Evolutionary conservation across 352 stramenopile genomes (phyloP).

Genomic region (Pythium vanterpoolii): DNA sequence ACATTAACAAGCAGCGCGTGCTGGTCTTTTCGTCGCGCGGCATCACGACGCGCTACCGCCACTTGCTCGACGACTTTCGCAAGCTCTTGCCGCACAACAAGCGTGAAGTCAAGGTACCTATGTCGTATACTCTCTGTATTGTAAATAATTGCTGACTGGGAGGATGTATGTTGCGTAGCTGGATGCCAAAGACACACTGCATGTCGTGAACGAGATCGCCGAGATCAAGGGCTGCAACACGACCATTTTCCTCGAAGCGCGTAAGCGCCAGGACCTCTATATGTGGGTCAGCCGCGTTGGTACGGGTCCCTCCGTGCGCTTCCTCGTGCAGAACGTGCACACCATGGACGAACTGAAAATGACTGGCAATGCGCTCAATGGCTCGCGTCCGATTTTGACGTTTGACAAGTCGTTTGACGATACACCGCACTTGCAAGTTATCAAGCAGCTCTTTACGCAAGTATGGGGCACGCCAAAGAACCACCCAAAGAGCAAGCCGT

Average conservation of each 20-base stretch:
- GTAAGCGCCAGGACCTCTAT: conserved; percentile 98
- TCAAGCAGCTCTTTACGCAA: conserved; percentile 97
- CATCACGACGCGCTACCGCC: conserved; percentile 94
- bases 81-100: conserved; percentile 99
- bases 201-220: conserved; percentile 98
- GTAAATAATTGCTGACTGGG: background rate
- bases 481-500: conserved; percentile 99
- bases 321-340: conserved; percentile 99
- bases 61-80: conserved; percentile 98
- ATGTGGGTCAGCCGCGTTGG: conserved; percentile 96
- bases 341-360: conserved; percentile 99
- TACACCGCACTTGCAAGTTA: conserved; percentile 90
- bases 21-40: conserved; percentile 91
- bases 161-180: conserved; percentile 35
- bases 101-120: conserved; percentile 93
- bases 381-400: conserved; percentile 95
- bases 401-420: conserved; percentile 96
- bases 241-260: conserved; percentile 95
- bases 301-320: conserved; percentile 96
- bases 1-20: conserved; percentile 92
- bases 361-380: conserved; percentile 98
- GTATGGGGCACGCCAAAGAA: conserved; percentile 95
- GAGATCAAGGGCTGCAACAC: conserved; percentile 98
- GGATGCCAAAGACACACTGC: conserved; percentile 92
- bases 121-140: background rate